phyloP scores from a whole-genome alignment of 768 basidiomycete species.

The Pulveroboletus sp. region DNA sequence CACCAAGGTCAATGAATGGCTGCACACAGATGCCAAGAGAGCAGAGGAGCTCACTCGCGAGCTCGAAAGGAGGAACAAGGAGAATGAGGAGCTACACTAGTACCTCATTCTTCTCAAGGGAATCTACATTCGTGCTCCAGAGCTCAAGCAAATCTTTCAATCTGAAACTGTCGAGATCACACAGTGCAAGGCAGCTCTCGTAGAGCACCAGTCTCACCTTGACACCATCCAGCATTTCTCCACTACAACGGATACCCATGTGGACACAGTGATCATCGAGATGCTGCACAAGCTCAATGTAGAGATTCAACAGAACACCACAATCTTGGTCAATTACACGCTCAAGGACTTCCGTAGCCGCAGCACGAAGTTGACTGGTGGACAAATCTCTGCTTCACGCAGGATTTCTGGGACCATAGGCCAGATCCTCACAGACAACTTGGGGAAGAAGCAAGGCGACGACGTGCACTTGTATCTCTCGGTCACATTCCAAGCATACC shows the following conservation, averaged over 20 bases:
- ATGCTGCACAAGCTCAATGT: conserved; percentile 1
- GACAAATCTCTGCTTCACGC: not conserved
- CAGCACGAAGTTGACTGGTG: not conserved
- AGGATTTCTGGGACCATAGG: not conserved
- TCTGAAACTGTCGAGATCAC: conserved; percentile 7
- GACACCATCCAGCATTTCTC: not conserved
- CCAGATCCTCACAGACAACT: not conserved
- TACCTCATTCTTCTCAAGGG: conserved; percentile 3
- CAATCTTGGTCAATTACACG: not conserved
- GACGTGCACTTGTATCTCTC: conserved; percentile 5
- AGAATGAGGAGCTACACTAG: conserved; percentile 7
- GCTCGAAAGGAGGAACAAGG: conserved; percentile 4
- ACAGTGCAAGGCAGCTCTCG: not conserved
- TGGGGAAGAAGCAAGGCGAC: not conserved
- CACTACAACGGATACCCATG: not conserved
- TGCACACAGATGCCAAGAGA: conserved; percentile 4
- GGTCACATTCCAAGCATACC: conserved; percentile 9
- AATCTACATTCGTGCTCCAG: conserved; percentile 7
- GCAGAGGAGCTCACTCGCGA: not conserved
- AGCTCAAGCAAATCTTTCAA: conserved; percentile 10
- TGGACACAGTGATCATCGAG: conserved; percentile 5
- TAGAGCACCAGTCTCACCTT: not conserved
- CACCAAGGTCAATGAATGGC: conserved; percentile 6
- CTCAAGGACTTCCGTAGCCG: not conserved
- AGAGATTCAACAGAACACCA: conserved; percentile 2